A percentile compares a stretch with the other conserved stretches of the same genome.
Evolutionary conservation across 768 basidiomycete genomes (phyloP).

Genomic region (Suillus tomentosus): DNA sequence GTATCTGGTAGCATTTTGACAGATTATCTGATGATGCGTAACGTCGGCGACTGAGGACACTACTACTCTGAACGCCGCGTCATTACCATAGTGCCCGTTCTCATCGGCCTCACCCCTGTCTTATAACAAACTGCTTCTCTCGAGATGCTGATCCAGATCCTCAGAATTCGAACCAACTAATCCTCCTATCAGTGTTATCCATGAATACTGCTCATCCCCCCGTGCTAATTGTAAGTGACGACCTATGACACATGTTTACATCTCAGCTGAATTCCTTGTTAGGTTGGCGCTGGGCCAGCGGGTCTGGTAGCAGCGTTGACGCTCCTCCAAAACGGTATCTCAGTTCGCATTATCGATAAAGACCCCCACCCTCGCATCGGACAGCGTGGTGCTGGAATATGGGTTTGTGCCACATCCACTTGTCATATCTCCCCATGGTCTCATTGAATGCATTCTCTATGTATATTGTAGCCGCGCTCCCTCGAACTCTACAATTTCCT

Average conservation of each 20-base stretch:
- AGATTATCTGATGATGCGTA: too few relatives aligned
- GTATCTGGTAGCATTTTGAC: too few relatives aligned
- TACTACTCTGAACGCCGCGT: too few relatives aligned
- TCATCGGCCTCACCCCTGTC: too few relatives aligned
- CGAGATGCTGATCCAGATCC: too few relatives aligned
- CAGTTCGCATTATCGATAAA: constrained; percentile 17
- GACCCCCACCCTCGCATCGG: constrained; percentile 34
- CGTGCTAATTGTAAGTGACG: constrained; percentile 9
- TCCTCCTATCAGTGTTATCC: neutral
- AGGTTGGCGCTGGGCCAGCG: constrained; percentile 15
- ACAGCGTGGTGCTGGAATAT: constrained; percentile 40
- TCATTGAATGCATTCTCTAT: neutral
- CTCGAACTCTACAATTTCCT: constrained; percentile 42
- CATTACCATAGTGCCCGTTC: too few relatives aligned
- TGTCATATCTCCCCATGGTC: neutral
- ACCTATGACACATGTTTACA: neutral
- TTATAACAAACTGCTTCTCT: too few relatives aligned
- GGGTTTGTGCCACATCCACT: constrained; percentile 27
- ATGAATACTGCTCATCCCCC: constrained; percentile 2
- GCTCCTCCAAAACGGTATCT: constrained; percentile 16
- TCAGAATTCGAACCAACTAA: neutral
- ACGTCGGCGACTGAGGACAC: too few relatives aligned
- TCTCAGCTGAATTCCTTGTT: neutral
- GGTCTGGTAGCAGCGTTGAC: constrained; percentile 17
- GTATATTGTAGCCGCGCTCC: constrained; percentile 39